Evolutionary conservation across 75 land plant genomes (phyloP), one percentile per base, ranked within the genome.

Genomic region (Cupressus sempervirens): DNA sequence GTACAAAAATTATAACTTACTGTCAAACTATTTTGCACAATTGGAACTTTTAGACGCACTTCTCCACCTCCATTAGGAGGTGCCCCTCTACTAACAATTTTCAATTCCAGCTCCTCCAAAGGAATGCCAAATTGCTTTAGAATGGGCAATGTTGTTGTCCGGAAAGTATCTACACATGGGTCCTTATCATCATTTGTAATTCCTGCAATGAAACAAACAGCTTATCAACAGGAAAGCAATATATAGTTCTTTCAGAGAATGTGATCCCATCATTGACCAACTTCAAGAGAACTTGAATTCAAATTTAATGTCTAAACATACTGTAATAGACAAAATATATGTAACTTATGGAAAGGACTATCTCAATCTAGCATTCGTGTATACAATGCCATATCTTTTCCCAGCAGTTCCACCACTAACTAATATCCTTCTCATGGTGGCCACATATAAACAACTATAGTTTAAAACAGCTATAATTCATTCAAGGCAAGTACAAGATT

Each of bases 31-130:
- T 88, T 81, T 16, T 88, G 91, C n/a, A 96, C 91, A 84, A 91
- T 87, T 11, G 99, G 99, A 76, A 98, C 84, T 40, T 90, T 73
- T 83, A 98, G 82, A 10, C 83, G 50, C 75, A 98, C 94, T 88
- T 94, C 99, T 16, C 99, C 99, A 86, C 99, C 99, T 83, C 97
- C 99, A 30, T 81, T 91, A 56, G 99, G 99, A 85, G 99, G 92
- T 65, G 89, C 87, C 11, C 99, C 99, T 35, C 99, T 86, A 29
- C 92, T 93, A 54, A 91, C 90, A 84, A 98, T 89, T 85, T 96
- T 95, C 81, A 98, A 81, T 38, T 92, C 91, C 46, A 95, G 53
- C 11, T 91, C 99, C 79, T 98, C 99, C 36, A 89, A 67, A 18
- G 94, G 89, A 82, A 98, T 91, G 23, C 99, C 99, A 91, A 98